These are phyloP conservation scores for Fomitopsis pulvina DNA, from an alignment of 768 basidiomycete genomes.

Conservation along the genomic window DNA sequence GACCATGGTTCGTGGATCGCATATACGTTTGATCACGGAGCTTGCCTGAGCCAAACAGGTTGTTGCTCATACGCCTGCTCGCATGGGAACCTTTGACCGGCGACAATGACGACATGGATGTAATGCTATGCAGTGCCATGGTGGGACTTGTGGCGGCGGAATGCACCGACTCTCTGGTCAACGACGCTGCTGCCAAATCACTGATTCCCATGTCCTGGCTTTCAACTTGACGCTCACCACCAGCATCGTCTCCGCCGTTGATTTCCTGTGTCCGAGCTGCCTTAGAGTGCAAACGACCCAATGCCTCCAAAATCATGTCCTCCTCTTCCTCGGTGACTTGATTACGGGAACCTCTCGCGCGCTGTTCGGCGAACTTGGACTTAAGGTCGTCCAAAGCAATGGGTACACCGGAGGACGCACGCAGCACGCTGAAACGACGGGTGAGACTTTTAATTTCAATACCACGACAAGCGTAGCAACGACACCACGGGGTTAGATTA, in stretches of 20 bases:
- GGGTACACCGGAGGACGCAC: conserved; percentile 59
- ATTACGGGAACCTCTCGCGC: conserved; percentile 59
- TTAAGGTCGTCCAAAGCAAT: conserved; percentile 60
- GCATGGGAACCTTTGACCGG: conserved; percentile 39
- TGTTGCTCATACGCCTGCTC: conserved; percentile 76
- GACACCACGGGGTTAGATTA: conserved; percentile 5
- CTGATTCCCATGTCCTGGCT: conserved; percentile 10
- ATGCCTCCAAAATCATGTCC: conserved; percentile 74
- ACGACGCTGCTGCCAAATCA: conserved; percentile 4
- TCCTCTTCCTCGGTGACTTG: conserved; percentile 79
- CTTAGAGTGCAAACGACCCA: conserved; percentile 46
- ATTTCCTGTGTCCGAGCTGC: conserved; percentile 16
- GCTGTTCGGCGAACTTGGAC: conserved; percentile 66
- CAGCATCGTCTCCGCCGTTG: conserved; percentile 1
- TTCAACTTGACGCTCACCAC: conserved; percentile 4
- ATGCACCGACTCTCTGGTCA: conserved; percentile 18
- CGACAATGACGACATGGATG: conserved; percentile 19
- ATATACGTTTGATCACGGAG: conserved; percentile 71
- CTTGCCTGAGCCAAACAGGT: conserved; percentile 77
- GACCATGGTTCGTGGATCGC: conserved; percentile 44
- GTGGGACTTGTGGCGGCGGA: conserved; percentile 29
- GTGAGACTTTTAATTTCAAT: conserved; percentile 50
- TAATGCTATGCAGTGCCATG: conserved; percentile 22
- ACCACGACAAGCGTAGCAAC: conserved; percentile 1
- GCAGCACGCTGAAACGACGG: conserved; percentile 76